Evolutionary conservation across 1,284 basidiomycete genomes (phyloP).

Genomic region (Ceratobasidium sp.): DNA sequence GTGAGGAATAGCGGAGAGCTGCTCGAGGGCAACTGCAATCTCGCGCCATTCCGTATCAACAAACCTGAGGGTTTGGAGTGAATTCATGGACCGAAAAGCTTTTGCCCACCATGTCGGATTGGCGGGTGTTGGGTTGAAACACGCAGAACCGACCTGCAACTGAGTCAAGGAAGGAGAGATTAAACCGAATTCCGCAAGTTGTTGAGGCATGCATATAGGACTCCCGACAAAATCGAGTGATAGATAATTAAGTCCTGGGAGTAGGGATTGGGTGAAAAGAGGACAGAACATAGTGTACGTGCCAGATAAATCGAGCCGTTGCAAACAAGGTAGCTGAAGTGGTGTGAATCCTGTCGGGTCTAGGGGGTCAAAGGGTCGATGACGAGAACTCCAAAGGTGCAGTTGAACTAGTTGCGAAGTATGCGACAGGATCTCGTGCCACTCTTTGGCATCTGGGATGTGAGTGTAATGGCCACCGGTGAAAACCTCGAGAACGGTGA

Average conservation of each 20-base stretch:
- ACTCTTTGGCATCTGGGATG: background rate
- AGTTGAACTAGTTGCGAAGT: conserved; percentile 1
- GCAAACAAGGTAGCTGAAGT: background rate
- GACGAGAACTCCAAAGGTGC: background rate
- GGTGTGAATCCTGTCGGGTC: background rate
- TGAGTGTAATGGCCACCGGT: background rate
- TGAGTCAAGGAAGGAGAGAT: background rate
- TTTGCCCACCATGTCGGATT: background rate
- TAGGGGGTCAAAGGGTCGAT: background rate
- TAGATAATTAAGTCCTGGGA: background rate
- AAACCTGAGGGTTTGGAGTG: background rate
- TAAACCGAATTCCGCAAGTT: background rate
- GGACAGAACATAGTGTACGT: background rate
- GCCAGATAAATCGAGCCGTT: conserved; percentile 2
- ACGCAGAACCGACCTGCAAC: conserved; percentile 1
- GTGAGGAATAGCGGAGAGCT: background rate
- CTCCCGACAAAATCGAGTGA: background rate
- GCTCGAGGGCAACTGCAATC: background rate
- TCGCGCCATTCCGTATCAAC: conserved; percentile 22
- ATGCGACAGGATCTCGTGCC: conserved; percentile 12
- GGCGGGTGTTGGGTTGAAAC: background rate
- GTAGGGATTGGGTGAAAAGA: background rate
- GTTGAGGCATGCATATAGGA: background rate
- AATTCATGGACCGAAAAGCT: background rate
- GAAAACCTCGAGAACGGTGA: conserved; percentile 11